Evolutionary conservation across 192 early-diverging fungal species (phyloP).

Genomic region (Funneliformis mosseae): DNA sequence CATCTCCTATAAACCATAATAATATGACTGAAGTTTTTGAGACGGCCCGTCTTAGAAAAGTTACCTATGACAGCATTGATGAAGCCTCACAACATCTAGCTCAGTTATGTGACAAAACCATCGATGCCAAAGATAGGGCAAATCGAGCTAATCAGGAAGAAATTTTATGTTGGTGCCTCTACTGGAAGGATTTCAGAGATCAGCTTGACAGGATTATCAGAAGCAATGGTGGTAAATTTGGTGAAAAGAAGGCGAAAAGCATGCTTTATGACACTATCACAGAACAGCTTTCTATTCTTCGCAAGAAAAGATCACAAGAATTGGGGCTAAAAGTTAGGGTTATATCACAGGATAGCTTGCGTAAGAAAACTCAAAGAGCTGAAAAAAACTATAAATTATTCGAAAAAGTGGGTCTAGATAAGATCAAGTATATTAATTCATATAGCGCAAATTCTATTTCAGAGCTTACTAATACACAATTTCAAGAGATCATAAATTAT

Average conservation of each 20-base stretch:
- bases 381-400: slow-evolving; percentile 26
- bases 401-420: slow-evolving; percentile 24
- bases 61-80: background rate
- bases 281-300: slow-evolving; percentile 13
- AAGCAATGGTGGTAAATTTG: slow-evolving; percentile 7
- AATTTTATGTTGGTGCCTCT: slow-evolving; percentile 27
- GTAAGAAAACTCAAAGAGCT: no score
- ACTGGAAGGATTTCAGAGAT: slow-evolving; percentile 19
- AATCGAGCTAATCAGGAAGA: no score
- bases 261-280: background rate
- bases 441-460: no score
- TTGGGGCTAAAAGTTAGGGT: slow-evolving; percentile 16
- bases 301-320: background rate
- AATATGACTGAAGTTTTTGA: slow-evolving; percentile 16
- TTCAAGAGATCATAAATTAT: no score
- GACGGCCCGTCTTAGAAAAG: background rate
- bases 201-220: slow-evolving; percentile 19
- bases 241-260: slow-evolving; percentile 22
- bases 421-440: background rate
- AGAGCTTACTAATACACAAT: no score
- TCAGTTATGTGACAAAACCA: no score
- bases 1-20: slow-evolving; percentile 14
- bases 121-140: no score
- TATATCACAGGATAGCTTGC: slow-evolving; percentile 10
- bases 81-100: no score